Base-by-base conservation (phyloP, 331 rosid species). In the Quercus phellos region DNA sequence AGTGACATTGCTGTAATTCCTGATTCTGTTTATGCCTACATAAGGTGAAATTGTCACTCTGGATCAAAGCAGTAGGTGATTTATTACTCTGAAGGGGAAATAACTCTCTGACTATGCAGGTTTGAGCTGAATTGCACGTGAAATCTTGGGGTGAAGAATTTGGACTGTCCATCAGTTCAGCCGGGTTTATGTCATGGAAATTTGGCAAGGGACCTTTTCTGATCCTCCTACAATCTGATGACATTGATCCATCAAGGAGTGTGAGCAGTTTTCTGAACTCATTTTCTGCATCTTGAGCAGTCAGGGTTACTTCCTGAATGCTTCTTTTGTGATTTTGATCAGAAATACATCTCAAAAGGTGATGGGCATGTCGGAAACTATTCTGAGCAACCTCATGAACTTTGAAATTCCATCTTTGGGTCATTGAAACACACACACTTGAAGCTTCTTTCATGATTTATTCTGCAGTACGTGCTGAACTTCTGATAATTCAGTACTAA, bases 151-250 rank as follows among this genome's bases (percentile, higher is more conserved):
- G 22, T 32, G 50, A 26, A 61, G 51, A 78, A n/a, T 70, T 35
- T 4, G 56, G 79, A 74, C 32, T 30, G 13, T 80, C 80, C 80
- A 80, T 69, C 46, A 80, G 42, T 59, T 80, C 79, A 74, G 56
- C 72, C 38, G 30, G 79, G 71, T 79, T 79, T 38, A 79, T 22
- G 63, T 51, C 74, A 12, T 14, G 51, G 72, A 32, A 74, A 38
- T 74, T 50, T 17, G 76, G 84, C 66, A 80, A 24, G 51, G 84
- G 84, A 74, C 79, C 79, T n/a, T 75, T 80, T 22, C 71, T 80
- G 43, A 74, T 80, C 55, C 79, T 80, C 66, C 51, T 74, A 14
- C 17, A 68, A 74, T 80, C 50, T 30, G 84, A 80, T 46, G 71
- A 29, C 55, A 24, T 11, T 3, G 77, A 60, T 70, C 73, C 60